Base-by-base conservation (phyloP, 2,329 filamentous ascomycete species). In the Metarhizium album region DNA sequence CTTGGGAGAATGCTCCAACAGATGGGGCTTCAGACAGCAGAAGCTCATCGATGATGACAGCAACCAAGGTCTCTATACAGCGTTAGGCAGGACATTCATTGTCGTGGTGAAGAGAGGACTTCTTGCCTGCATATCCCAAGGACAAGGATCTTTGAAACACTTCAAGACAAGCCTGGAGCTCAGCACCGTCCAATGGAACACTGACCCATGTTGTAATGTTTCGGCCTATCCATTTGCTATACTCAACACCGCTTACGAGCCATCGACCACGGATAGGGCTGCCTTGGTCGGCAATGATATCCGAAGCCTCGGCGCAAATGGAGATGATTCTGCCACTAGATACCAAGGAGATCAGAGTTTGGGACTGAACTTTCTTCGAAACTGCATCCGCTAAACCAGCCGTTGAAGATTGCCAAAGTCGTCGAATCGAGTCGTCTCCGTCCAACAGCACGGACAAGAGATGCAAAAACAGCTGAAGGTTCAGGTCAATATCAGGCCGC, bases 81-180 rank as follows among this genome's bases (percentile, higher is more conserved):
- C 64, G 43, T 66, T 57, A 33, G 24, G 31, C 11, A 5, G 16
- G 8, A 22, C 20, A 43, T 14, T 24, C 40, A 43, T 24, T 24
- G 13, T 24, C 20, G n/a, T 13, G 18, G 18, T 27, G 5, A 23
- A 33, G 14, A 37, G 14, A 14, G 16, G 24, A 22, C 2, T 18
- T 37, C 14, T 62, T 72, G 86, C 87, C 84, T 49, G 76, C 71
- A 66, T 93, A 88, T 2, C 87, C 88, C 29, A 95, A 65, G 29
- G 78, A 83, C 52, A 91, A 69, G 1, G 80, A 74, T 54, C 84
- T 83, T 3, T 78, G 67, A 14, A 81, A 67, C 1, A 83, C 47
- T 3, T 74, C 71, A 16, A 70, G 71, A 42, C 68, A 71, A 7
- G 75, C 59, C 46, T 68, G 74, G 13, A 64, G 53, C 8, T 69